A percentile compares a stretch with the other conserved stretches of the same genome.
Evolutionary conservation across 805 yeast species (phyloP).

Genomic region (Grigorovia yakushimaensis): DNA sequence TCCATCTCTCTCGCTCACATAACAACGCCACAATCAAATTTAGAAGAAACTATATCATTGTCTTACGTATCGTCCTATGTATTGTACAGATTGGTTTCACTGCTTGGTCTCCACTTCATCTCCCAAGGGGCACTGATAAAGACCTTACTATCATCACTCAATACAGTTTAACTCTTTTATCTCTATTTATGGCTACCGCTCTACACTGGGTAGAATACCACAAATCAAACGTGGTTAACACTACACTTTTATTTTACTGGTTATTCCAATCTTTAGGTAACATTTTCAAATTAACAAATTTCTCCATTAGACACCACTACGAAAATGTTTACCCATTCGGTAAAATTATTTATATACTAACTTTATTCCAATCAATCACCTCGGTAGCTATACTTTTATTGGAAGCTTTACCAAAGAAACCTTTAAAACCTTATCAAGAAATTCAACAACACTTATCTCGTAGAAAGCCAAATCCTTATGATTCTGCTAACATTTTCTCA

Average conservation of each 20-base stretch:
- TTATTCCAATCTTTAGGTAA: conserved; percentile 43
- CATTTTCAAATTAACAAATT: conserved; percentile 35
- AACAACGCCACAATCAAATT: conserved; percentile 25
- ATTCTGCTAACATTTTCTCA: conserved; percentile 55
- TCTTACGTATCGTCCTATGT: conserved; percentile 29
- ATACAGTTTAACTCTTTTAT: conserved; percentile 25
- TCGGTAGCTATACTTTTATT: conserved; percentile 27
- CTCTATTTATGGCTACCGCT: conserved; percentile 40
- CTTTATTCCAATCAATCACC: conserved; percentile 26
- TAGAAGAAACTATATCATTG: conserved; percentile 32
- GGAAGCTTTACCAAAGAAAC: conserved; percentile 34
- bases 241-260: conserved; percentile 71
- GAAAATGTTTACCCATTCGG: conserved; percentile 23
- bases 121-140: conserved; percentile 12
- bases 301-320: conserved; percentile 28
- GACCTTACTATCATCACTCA: conserved; percentile 16
- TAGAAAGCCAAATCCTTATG: conserved; percentile 30
- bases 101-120: conserved; percentile 14
- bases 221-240: conserved; percentile 54
- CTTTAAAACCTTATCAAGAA: conserved; percentile 35
- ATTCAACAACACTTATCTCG: conserved; percentile 22
- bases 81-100: conserved; percentile 25
- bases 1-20: conserved; percentile 11
- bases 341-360: conserved; percentile 21
- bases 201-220: conserved; percentile 66